Evolutionary conservation across 129 eudicot species (phyloP), one percentile per base, ranked within the genome.

Genomic region (Flaveria trinervia): DNA sequence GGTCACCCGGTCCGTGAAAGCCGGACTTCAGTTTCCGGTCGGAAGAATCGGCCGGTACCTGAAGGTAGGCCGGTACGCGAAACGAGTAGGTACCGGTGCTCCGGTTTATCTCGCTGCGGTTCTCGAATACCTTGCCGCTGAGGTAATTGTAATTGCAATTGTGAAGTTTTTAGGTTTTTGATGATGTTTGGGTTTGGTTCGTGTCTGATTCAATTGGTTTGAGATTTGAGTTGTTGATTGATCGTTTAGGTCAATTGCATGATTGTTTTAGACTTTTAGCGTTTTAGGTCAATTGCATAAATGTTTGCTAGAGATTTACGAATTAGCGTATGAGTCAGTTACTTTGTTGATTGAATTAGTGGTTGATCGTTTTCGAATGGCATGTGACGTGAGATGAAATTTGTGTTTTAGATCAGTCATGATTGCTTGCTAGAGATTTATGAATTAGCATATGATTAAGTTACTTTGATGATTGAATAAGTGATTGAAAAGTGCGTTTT

Each of bases 71-170:
- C 84, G 86, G 7, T 88, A 88, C 20, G 68, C 89, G 12, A 41
- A 83, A 80, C 82, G 93, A 11, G 84, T 88, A 28, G 93, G 90
- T 2, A 66, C 77, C 71, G 88, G 90, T 7, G 90, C 93, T 79
- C 90, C 93, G 56, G 85, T 88, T 23, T 88, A 85, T 71, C 80
- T 88, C 56, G 88, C 90, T 14, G 90, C 88, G 10, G 92, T 88
- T 54, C 86, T 88, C 36, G 89, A 88, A 80, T 88, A 88, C 76
- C 93, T 88, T 59, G 93, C 90, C 30, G 90, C 90, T 76, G 93
- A 88, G 88, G 93, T 88, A 72, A 57, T 56, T 5, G 93, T 88
- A 72, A 57, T 56, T 5, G 93, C 85, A 72, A 57, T 56, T 5
- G 9, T 12, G 2, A 12, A 12, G 13, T 48, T 12, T 12, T 13